These are phyloP conservation scores for Cymbopogon flexuosus DNA, from an alignment of 202 grass and related monocot species.

Conservation along the genomic window DNA sequence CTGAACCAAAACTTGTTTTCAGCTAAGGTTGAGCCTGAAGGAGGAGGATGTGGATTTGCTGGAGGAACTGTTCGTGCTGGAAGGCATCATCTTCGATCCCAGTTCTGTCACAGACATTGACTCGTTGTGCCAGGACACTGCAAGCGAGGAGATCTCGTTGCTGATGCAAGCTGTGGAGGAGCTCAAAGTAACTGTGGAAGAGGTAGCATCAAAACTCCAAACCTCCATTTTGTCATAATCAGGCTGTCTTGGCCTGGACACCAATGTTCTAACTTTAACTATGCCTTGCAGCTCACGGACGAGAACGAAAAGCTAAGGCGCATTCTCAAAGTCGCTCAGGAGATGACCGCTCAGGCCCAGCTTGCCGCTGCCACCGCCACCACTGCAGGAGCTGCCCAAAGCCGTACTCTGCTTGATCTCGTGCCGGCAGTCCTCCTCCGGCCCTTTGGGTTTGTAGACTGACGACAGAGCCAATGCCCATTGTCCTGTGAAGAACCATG, in stretches of 20 bases:
- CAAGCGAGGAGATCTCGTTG: slow-evolving; percentile 37
- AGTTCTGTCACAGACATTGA: slow-evolving; percentile 34
- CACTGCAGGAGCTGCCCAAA: neutral
- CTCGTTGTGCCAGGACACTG: slow-evolving; percentile 31
- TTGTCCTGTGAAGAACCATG: neutral
- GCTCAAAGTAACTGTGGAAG: slow-evolving; percentile 42
- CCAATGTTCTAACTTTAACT: neutral
- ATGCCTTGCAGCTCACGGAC: slow-evolving; percentile 45
- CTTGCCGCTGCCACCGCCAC: neutral
- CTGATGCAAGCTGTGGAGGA: slow-evolving; percentile 54
- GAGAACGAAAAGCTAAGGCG: slow-evolving; percentile 51
- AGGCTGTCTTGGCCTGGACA: neutral
- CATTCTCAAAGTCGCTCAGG: slow-evolving; percentile 34
- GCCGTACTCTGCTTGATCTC: slow-evolving; percentile 29
- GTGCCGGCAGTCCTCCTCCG: slow-evolving; percentile 29
- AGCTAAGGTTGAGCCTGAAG: slow-evolving; percentile 76
- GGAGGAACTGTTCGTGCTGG: slow-evolving; percentile 52
- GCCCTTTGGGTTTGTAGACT: slow-evolving; percentile 38
- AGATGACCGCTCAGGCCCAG: slow-evolving; percentile 24
- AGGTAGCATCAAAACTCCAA: slow-evolving; percentile 32
- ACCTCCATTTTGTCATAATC: neutral
- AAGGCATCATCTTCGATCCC: slow-evolving; percentile 62
- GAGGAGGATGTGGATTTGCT: slow-evolving; percentile 71
- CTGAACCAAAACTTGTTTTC: slow-evolving; percentile 30
- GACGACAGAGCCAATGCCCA: neutral